Conservation (phyloP, 805 yeast genomes). For the Yamadazyma phyllophila region DNA sequence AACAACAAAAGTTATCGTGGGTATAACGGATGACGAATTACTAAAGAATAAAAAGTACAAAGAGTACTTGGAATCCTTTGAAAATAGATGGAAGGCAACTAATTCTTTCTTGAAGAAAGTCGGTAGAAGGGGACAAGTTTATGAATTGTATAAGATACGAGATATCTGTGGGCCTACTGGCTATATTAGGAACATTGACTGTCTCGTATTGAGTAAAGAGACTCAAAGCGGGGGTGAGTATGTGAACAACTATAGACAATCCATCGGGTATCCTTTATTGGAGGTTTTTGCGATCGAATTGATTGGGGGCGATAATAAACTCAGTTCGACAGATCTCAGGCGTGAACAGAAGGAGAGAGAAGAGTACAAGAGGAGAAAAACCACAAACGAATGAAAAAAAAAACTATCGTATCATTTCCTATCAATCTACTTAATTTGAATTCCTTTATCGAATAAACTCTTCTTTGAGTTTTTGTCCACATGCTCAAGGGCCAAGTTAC, state of each 20-base stretch:
- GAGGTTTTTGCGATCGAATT: constrained; percentile 41
- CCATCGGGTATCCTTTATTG: constrained; percentile 53
- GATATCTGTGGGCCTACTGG: constrained; percentile 97
- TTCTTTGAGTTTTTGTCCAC: constrained; percentile 69
- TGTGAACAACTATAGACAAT: constrained; percentile 64
- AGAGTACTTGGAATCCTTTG: constrained; percentile 60
- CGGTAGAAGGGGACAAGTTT: constrained; percentile 40
- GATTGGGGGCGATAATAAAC: constrained; percentile 65
- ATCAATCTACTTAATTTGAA: constrained; percentile 31
- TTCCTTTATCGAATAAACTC: constrained; percentile 40
- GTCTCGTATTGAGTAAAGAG: constrained; percentile 79
- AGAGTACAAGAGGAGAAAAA: background rate
- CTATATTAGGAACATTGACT: constrained; percentile 65
- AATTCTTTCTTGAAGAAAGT: constrained; percentile 42
- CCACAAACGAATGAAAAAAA: background rate
- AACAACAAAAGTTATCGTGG: constrained; percentile 58
- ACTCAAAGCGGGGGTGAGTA: constrained; percentile 70
- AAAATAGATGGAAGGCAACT: constrained; percentile 48
- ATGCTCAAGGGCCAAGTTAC: constrained; percentile 73
- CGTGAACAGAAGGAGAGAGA: constrained; percentile 3
- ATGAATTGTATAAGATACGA: constrained; percentile 61
- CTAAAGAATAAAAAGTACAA: constrained; percentile 72
- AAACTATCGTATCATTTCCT: background rate
- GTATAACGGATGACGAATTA: constrained; percentile 76
- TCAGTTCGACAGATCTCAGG: constrained; percentile 83